phyloP scores from a whole-genome alignment of 805 yeast species.

The Candida schatavii region DNA sequence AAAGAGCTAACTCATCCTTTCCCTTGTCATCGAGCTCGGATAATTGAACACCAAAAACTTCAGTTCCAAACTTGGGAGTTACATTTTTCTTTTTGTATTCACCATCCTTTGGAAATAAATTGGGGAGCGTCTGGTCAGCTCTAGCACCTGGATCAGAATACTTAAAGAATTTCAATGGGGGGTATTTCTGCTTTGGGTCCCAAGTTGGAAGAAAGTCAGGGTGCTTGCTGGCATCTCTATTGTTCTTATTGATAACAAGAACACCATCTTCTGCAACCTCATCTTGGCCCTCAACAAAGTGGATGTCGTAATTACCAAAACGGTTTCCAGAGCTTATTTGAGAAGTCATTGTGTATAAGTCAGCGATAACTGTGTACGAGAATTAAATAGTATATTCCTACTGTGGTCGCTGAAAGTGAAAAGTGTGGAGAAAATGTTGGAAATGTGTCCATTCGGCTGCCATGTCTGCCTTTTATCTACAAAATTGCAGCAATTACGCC shows the following conservation, averaged over 20 bases:
- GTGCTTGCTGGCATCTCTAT: slow-evolving; percentile 31
- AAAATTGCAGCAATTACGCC: too few relatives aligned
- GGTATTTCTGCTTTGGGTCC: slow-evolving; percentile 56
- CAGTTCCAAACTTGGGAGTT: slow-evolving; percentile 72
- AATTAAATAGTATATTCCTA: too few relatives aligned
- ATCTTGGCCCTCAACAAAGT: slow-evolving; percentile 52
- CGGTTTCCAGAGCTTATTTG: slow-evolving; percentile 4
- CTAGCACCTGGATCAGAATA: slow-evolving; percentile 61
- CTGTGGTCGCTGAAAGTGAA: too few relatives aligned
- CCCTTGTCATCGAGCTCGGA: slow-evolving; percentile 50
- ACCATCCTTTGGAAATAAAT: slow-evolving; percentile 44
- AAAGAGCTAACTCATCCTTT: slow-evolving; percentile 67
- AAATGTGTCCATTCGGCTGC: too few relatives aligned
- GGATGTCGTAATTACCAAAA: slow-evolving; percentile 42
- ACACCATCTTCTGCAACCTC: slow-evolving; percentile 48
- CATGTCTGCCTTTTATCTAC: too few relatives aligned
- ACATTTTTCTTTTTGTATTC: slow-evolving; percentile 35
- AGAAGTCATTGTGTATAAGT: neutral
- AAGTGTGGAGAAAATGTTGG: too few relatives aligned
- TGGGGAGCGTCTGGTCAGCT: slow-evolving; percentile 58
- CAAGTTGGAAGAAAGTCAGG: slow-evolving; percentile 68
- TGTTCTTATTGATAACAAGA: slow-evolving; percentile 42
- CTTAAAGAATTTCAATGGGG: slow-evolving; percentile 53
- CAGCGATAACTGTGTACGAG: too few relatives aligned
- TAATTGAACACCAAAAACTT: slow-evolving; percentile 58